A percentile compares a stretch with the other conserved stretches of the same genome.
phyloP scores from a whole-genome alignment of 352 stramenopile genomes.

The Pythium plurisporium region DNA sequence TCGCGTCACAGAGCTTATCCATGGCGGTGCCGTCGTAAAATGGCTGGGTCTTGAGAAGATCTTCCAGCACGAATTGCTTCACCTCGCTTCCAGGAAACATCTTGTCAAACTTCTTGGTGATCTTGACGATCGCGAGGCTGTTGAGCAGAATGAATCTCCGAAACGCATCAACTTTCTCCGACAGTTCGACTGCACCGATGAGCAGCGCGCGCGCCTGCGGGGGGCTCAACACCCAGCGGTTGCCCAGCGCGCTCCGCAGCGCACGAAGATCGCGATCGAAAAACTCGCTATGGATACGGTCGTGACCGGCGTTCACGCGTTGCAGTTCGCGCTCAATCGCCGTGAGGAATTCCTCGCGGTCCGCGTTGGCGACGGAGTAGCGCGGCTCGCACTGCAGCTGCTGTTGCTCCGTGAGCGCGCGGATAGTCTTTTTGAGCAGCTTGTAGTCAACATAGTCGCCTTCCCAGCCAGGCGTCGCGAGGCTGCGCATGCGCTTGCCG shows the following conservation, averaged over 20 bases:
- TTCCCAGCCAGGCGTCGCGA: conserved; percentile 53
- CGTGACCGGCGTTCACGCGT: conserved; percentile 57
- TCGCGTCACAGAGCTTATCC: conserved; percentile 47
- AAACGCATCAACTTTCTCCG: conserved; percentile 61
- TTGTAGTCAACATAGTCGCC: conserved; percentile 83
- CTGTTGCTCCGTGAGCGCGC: conserved; percentile 18
- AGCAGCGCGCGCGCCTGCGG: conserved; percentile 50
- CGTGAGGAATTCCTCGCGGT: conserved; percentile 15
- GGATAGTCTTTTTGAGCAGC: conserved; percentile 65
- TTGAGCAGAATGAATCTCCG: conserved; percentile 78
- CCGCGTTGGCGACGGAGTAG: not conserved
- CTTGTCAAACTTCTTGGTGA: conserved; percentile 84
- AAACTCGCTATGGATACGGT: conserved; percentile 50
- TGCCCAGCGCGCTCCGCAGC: conserved; percentile 40
- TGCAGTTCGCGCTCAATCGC: conserved; percentile 46
- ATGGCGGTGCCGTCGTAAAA: conserved; percentile 64
- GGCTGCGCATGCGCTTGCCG: conserved; percentile 71
- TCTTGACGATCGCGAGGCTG: conserved; percentile 74
- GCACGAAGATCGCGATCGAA: conserved; percentile 31
- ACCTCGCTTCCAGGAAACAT: conserved; percentile 22
- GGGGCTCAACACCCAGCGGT: conserved; percentile 50
- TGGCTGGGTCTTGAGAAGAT: conserved; percentile 47
- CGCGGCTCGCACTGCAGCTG: not conserved
- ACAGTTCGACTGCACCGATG: conserved; percentile 56
- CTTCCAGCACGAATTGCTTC: conserved; percentile 36